Base-by-base conservation (phyloP, 768 basidiomycete species). In the Russula lepida region DNA sequence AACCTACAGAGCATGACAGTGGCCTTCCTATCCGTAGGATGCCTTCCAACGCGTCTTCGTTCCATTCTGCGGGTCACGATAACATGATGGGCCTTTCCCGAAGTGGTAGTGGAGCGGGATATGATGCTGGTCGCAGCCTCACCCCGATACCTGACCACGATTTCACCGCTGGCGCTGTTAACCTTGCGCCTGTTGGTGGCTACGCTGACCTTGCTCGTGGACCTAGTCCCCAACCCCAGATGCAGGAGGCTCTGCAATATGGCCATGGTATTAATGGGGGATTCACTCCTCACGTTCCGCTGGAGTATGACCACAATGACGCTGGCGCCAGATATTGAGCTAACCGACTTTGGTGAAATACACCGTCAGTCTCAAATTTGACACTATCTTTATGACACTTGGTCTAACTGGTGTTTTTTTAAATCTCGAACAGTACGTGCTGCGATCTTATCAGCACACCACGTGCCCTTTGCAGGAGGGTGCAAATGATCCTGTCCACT, bases 141-240 rank as follows among this genome's bases (percentile, higher is more conserved):
- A 71, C 74, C 59, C 78, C 79, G 49, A 69, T 87, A 49, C 85
- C 84, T 43, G 81, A 89, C 19, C 88, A 90, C 69, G 89, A 92
- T 71, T 89, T 89, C 71, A 88, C 88, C 35, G 79, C 86, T 56
- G 84, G 83, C 27, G 69, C 83, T 27, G 64, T 77, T 17, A 69
- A 74, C 53, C 77, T 85, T 48, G 83, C 84, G 15, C 82, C 87
- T 27, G 82, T 88, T 58, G 89, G 87, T 59, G 88, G 88, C 23
- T 92, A 92, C 68, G 90, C 88, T 50, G 88, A 92, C 70, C 79
- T 91, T 50, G 80, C 88, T 58, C 86, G 89, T 63, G 89, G 87
- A 33, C 76, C 84, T 9, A 87, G 83, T 72, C 83, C 85, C 19
- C 80, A 81, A 63, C 89, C 88, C 19, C 79, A 75, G 60, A 85